Evolutionary conservation across 2,329 filamentous ascomycete genomes (phyloP), one percentile per base, ranked within the genome.

Genomic region (Colletotrichum magnum): DNA sequence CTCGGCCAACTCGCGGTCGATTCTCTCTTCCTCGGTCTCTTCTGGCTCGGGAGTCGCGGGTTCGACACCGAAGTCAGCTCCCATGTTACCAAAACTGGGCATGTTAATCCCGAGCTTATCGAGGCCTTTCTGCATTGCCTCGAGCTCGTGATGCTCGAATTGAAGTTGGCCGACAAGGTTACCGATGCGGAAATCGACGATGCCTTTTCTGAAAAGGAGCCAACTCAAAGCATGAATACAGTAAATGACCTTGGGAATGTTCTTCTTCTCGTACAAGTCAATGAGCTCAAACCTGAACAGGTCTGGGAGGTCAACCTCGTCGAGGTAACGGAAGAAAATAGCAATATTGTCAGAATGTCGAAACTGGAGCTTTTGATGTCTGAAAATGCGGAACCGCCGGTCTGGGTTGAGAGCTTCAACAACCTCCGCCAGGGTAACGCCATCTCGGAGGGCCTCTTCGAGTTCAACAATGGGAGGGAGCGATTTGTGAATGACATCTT

Each of bases 181-280:
- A 16, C 95, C 96, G 76, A 99, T 99, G 9, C 95, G 91, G 80
- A 99, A 98, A 77, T 95, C 92, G 47, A 98, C 93, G 71, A 98
- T 94, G 1, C 96, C 95, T 79, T 98, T 96, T 57, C 96, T 92
- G 80, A 94, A 98, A 12, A 99, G 86, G n/a, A 99, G 87, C 94
- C 95, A 99, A 78, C 95, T 98, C 18, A 99, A 85, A 0, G 96
- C 96, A 76, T 99, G 96, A 60, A 99, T 96, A 78, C 96, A 99
- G 83, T 99, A 97, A 71, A 99, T 99, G 78, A 98, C 97, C 80
- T 98, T 99, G 4, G 96, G 96, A 1, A 98, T 97, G 76, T 99
- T 99, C 83, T 99, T 99, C 86, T 98, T 99, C 81, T 99, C 97
- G 83, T 99, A 99, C 13, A 99, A 84, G 80, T 99, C 96, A 72